Evolutionary conservation across 306 rosid species (phyloP), one percentile per base, ranked within the genome.

Genomic region (Cucumis hystrix): DNA sequence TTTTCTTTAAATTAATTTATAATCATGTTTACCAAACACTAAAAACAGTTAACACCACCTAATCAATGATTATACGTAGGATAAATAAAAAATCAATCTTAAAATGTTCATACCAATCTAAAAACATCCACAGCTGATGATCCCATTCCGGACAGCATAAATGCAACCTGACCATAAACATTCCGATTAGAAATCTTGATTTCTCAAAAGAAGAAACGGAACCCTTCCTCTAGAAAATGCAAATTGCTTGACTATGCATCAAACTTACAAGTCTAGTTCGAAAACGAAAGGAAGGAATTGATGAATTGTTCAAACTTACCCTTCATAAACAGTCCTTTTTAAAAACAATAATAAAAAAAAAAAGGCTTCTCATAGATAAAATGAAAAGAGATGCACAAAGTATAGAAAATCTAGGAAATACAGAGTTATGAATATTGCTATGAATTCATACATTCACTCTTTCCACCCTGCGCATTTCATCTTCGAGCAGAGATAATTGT

Each of bases 111-210:
- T 80, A 95, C 99, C 91, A 83, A 82, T 91, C 97, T 86, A 74
- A 95, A 95, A 82, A 95, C 97, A 82, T 92, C 99, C 17, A 65
- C 30, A 17, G 86, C 77, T 74, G 88, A 87, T 78, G 95, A 76
- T 63, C 97, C 96, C 97, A 92, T 95, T 76, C 97, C 99, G 11
- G 96, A 83, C 65, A 95, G 97, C 99, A 92, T 95, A 28, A 95
- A 60, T 41, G 92, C 99, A 17, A 92, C 99, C 99, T 92, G 88
- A 65, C 23, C 70, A 64, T 4, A 64, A 35, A 64, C 5, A 56
- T 56, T 56, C 11, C 61, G n/a, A n/a, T 56, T 56, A 56, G 28
- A 56, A n/a, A 56, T 56, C 23, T 55, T 55, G 59, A 18, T 18
- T 55, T 55, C 59, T 55, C 2, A 17, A n/a, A 17, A 55, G 59